Conservation (phyloP, 441 rosid species). For the Gossypium trilobum region DNA sequence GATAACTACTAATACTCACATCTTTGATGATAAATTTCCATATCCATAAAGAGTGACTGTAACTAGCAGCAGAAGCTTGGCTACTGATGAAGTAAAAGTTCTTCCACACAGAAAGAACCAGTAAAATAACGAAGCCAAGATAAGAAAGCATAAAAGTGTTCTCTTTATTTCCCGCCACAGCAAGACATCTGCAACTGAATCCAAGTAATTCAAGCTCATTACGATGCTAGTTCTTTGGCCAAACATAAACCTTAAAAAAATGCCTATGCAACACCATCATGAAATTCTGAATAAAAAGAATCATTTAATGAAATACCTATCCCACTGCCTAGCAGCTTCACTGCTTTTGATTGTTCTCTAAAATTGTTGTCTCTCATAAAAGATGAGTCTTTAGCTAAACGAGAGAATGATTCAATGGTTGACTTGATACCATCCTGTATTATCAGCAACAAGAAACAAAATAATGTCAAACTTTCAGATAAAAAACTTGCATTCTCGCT, state of each 20-base stretch:
- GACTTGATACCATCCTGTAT: conserved; percentile 63
- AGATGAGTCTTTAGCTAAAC: conserved; percentile 41
- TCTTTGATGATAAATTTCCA: conserved; percentile 39
- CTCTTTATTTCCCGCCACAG: conserved; percentile 89
- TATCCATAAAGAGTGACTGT: conserved; percentile 46
- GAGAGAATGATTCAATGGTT: conserved; percentile 61
- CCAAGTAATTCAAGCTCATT: conserved; percentile 16
- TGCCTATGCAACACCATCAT: not conserved
- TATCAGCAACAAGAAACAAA: conserved; percentile 24
- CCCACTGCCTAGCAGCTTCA: conserved; percentile 73
- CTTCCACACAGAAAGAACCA: conserved; percentile 77
- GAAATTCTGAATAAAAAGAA: conserved; percentile 9
- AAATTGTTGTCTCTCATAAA: conserved; percentile 23
- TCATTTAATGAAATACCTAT: conserved; percentile 42
- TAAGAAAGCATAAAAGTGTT: conserved; percentile 55
- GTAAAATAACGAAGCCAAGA: conserved; percentile 42
- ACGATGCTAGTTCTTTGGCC: not conserved
- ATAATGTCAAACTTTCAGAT: conserved; percentile 1
- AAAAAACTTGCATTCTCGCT: not conserved
- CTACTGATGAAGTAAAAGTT: conserved; percentile 58
- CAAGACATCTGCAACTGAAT: conserved; percentile 80
- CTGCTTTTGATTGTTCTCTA: conserved; percentile 47
- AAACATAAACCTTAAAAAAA: conserved; percentile 14
- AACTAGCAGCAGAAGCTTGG: conserved; percentile 52
- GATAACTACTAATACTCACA: conserved; percentile 43